A percentile compares a stretch with the other conserved stretches of the same genome.
Conservation (phyloP, 1,139 yeast species). For the Diutina pseudorugosa region DNA sequence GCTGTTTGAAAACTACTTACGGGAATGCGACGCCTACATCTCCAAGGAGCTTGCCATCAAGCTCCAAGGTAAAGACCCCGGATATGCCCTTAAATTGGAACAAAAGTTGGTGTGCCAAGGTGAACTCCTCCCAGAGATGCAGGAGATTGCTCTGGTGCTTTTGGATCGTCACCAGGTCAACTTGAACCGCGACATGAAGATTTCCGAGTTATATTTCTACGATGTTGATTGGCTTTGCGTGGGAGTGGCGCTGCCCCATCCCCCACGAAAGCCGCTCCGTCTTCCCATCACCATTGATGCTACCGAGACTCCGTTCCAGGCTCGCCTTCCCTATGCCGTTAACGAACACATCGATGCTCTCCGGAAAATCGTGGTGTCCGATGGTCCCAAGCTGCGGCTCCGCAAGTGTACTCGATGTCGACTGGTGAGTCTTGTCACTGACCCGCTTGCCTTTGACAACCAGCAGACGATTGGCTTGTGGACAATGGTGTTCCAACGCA, state of each 20-base stretch:
- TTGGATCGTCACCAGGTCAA: conserved; percentile 22
- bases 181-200: conserved; percentile 27
- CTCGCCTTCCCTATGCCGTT: conserved; percentile 14
- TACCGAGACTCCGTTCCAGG: neutral
- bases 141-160: conserved; percentile 17
- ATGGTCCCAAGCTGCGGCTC: conserved; percentile 7
- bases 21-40: conserved; percentile 33
- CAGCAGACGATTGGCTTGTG: conserved; percentile 38
- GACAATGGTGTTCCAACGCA: conserved; percentile 65
- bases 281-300: neutral
- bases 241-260: conserved; percentile 13
- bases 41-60: conserved; percentile 17
- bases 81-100: conserved; percentile 36
- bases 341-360: conserved; percentile 29
- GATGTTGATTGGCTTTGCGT: conserved; percentile 62
- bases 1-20: conserved; percentile 49
- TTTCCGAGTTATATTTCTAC: conserved; percentile 47
- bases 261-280: neutral
- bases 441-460: conserved; percentile 28
- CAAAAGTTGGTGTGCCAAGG: conserved; percentile 60
- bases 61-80: conserved; percentile 16
- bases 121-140: conserved; percentile 35
- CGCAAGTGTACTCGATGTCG: conserved; percentile 64
- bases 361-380: conserved; percentile 24
- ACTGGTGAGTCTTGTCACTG: conserved; percentile 40